These are phyloP conservation scores for Chaetomium sp. DNA, from an alignment of 2,329 filamentous ascomycete species.

Conservation along the genomic window DNA sequence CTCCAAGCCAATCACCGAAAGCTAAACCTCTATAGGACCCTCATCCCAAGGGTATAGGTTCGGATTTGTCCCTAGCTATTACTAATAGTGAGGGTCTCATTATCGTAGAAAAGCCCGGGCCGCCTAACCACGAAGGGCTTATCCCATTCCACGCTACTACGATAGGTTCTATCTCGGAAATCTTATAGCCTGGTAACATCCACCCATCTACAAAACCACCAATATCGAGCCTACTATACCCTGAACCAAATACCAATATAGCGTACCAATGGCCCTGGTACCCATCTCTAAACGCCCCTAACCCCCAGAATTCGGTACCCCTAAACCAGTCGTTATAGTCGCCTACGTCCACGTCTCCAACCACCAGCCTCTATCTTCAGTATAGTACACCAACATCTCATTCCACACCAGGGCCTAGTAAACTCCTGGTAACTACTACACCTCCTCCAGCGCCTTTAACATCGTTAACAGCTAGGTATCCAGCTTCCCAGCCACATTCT, in stretches of 20 bases:
- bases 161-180: not conserved
- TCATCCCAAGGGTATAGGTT: too few relatives aligned
- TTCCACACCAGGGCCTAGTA: not conserved
- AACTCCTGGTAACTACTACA: not conserved
- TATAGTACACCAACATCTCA: not conserved
- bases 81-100: slow-evolving; percentile 23
- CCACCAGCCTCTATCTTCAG: not conserved
- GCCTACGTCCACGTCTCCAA: not conserved
- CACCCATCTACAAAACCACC: not conserved
- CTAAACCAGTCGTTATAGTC: not conserved
- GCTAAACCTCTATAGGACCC: not conserved
- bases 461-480: not conserved
- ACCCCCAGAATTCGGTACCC: not conserved
- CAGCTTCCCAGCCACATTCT: not conserved
- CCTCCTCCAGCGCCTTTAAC: not conserved
- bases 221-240: not conserved
- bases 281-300: not conserved
- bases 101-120: slow-evolving; percentile 18
- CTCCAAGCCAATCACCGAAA: not conserved
- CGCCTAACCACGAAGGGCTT: slow-evolving; percentile 26
- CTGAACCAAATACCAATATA: not conserved
- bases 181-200: not conserved
- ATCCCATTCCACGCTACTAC: slow-evolving; percentile 6
- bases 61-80: not conserved
- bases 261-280: not conserved